Base-by-base conservation (phyloP, 2,329 filamentous ascomycete species). In the Arthrobotrys sinensis region DNA sequence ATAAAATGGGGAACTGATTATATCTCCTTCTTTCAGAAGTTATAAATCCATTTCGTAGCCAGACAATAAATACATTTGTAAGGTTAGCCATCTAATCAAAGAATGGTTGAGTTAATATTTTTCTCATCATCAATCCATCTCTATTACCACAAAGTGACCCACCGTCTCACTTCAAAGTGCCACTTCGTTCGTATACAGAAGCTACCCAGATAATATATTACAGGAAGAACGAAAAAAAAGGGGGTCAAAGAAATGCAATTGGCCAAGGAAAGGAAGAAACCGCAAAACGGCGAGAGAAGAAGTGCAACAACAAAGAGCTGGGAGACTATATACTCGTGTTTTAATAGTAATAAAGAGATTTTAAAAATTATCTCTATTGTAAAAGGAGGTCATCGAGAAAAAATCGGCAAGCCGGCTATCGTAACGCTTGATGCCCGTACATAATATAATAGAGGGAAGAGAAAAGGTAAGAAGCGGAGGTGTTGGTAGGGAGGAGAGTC, bases 121-220 rank as follows among this genome's bases (percentile, higher is more conserved):
- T 36, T 60, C 53, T 4, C 53, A 8, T 16, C 45, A 19, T 28
- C 24, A 60, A 60, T 21, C 55, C 55, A 28, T 57, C 55, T 43
- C 16, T 43, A 60, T 43, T 43, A 60, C 55, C 36, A 11, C 36
- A n/a, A 43, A 60, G 19, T 8, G 19, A 12, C 24, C 62, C 50
- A 21, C 46, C 11, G 21, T 66, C 38, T 40, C 40, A 24, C 45
- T 32, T 50, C 43, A 28, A 28, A 21, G 16, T n/a, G 14, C 55
- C 40, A 24, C 43, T 36, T 46, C 16, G 10, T 64, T 64, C 48
- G 60, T 64, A 48, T 46, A 64, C 28, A 64, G 11, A 48, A 63
- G 43, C 43, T 64, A 64, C 60, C 21, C 60, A 48, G 40, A 64
- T 64, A 73, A 60, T 73, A 73, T 73, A 60, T 73, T 73, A 73